A percentile compares a stretch with the other conserved stretches of the same genome.
These are phyloP conservation scores for Mortierella sp. DNA, from an alignment of 371 early-diverging fungal genomes.

Conservation along the genomic window DNA sequence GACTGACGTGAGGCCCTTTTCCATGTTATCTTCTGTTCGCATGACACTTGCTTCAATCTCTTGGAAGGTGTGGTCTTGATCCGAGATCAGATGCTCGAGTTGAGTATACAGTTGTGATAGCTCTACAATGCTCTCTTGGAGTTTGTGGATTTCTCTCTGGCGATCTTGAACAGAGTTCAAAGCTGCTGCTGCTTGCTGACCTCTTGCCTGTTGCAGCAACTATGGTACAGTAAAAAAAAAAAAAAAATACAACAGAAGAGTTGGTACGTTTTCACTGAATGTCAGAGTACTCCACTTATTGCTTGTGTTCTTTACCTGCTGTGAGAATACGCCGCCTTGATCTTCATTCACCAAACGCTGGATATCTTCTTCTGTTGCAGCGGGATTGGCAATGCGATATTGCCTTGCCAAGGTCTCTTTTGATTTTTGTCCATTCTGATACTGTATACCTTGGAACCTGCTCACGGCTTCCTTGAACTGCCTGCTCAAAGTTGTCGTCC, in stretches of 20 bases:
- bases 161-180: conserved; percentile 46
- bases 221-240: conserved; percentile 1
- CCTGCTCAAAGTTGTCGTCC: conserved; percentile 50
- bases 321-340: conserved; percentile 35
- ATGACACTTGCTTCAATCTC: conserved; percentile 38
- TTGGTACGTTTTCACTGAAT: no score
- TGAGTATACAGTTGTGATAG: conserved; percentile 34
- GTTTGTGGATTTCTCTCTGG: conserved; percentile 34
- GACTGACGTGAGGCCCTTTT: conserved; percentile 29
- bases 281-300: neutral
- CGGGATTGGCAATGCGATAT: conserved; percentile 44
- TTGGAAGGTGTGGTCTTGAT: conserved; percentile 42
- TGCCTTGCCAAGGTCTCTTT: conserved; percentile 42
- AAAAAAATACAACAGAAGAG: neutral
- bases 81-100: conserved; percentile 42
- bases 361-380: conserved; percentile 44
- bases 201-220: conserved; percentile 44
- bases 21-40: conserved; percentile 35
- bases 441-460: conserved; percentile 37
- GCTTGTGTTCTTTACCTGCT: conserved; percentile 22
- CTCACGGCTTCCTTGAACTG: conserved; percentile 50
- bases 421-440: conserved; percentile 48
- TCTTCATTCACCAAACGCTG: conserved; percentile 25
- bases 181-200: conserved; percentile 38
- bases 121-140: conserved; percentile 45